Conservation (phyloP, 2,329 filamentous ascomycete species). For the Pyrenophora tritici-repentis region DNA sequence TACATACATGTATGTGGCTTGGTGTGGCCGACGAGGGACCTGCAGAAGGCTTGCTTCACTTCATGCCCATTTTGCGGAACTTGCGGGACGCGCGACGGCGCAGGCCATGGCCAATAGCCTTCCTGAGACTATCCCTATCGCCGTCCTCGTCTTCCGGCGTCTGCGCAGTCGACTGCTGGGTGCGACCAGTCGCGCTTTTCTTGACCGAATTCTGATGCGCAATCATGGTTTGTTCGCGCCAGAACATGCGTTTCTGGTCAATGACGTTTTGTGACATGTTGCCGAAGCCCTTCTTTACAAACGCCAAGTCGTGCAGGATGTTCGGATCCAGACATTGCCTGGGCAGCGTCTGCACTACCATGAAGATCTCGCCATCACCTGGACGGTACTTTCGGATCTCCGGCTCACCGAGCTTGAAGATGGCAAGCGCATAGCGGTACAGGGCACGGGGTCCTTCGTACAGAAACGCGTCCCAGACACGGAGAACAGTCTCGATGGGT, state of each 20-base stretch:
- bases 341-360: slow-evolving; percentile 87
- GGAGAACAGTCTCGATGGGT: slow-evolving; percentile 86
- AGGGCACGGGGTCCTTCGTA: slow-evolving; percentile 94
- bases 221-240: slow-evolving; percentile 40
- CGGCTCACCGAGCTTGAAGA: slow-evolving; percentile 85
- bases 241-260: slow-evolving; percentile 67
- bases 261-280: slow-evolving; percentile 82
- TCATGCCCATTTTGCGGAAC: slow-evolving; percentile 31
- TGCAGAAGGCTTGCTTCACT: slow-evolving; percentile 5
- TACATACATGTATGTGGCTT: not conserved
- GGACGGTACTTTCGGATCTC: slow-evolving; percentile 74
- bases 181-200: slow-evolving; percentile 13
- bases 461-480: slow-evolving; percentile 95
- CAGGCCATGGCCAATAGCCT: slow-evolving; percentile 25
- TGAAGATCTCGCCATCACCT: slow-evolving; percentile 95
- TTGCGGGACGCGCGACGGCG: slow-evolving; percentile 30
- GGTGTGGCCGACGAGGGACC: not conserved
- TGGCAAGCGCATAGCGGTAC: slow-evolving; percentile 86
- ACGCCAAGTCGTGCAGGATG: slow-evolving; percentile 78
- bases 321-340: slow-evolving; percentile 82
- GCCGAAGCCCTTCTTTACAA: slow-evolving; percentile 78
- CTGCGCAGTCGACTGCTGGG: slow-evolving; percentile 4
- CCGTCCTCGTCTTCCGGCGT: slow-evolving; percentile 27
- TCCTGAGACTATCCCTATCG: slow-evolving; percentile 24
- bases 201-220: slow-evolving; percentile 29